phyloP scores from a whole-genome alignment of 805 yeast species.

The Yarrowia hollandica region DNA sequence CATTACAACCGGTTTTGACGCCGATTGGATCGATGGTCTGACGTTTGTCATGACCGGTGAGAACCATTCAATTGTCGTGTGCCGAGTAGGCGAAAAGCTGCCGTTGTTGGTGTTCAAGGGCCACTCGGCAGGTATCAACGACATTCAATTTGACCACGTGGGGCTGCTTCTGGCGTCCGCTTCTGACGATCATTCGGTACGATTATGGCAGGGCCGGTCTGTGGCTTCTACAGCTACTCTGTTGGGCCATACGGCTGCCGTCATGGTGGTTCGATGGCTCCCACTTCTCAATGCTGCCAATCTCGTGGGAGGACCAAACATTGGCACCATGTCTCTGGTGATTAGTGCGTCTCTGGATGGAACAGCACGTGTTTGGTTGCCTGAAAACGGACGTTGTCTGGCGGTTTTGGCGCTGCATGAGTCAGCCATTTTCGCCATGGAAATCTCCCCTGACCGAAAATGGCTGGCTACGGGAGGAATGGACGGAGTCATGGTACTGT shows the following conservation, averaged over 20 bases:
- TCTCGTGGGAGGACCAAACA: not conserved
- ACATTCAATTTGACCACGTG: conserved; percentile 53
- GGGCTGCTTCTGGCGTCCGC: conserved; percentile 65
- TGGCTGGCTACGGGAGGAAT: conserved; percentile 65
- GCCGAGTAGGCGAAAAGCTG: conserved; percentile 49
- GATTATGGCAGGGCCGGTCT: conserved; percentile 73
- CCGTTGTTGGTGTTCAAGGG: conserved; percentile 61
- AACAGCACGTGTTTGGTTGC: conserved; percentile 66
- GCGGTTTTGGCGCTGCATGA: conserved; percentile 49
- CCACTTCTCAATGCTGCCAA: conserved; percentile 29
- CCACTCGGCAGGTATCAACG: conserved; percentile 61
- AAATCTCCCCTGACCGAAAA: conserved; percentile 51
- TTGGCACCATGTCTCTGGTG: conserved; percentile 36
- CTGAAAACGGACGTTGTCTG: conserved; percentile 40
- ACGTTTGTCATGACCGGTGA: conserved; percentile 72
- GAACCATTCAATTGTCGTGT: conserved; percentile 56
- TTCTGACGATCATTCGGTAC: conserved; percentile 71
- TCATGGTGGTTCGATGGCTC: conserved; percentile 35
- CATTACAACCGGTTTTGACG: conserved; percentile 34
- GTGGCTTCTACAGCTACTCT: conserved; percentile 46
- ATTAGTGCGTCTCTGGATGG: conserved; percentile 72
- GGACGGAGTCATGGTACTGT: conserved; percentile 52
- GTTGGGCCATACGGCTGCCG: conserved; percentile 37
- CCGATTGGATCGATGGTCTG: conserved; percentile 70
- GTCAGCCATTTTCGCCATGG: conserved; percentile 55